Evolutionary conservation across 768 basidiomycete genomes (phyloP), one percentile per base, ranked within the genome.

Genomic region (Rhizopogon vesiculosus): DNA sequence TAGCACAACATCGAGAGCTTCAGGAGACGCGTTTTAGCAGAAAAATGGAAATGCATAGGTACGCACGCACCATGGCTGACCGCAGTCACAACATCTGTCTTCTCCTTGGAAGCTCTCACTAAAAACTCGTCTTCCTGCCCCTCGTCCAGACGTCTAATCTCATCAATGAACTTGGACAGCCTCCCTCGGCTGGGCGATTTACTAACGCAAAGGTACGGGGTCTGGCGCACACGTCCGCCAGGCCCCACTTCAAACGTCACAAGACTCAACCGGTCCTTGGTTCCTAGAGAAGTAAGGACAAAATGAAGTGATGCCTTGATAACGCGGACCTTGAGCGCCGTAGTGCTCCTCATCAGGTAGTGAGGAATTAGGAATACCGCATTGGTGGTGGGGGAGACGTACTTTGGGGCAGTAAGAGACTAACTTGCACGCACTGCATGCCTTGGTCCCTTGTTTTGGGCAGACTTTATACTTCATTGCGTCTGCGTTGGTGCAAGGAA

Each of bases 1-100:
- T 33, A 99, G 74, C 7, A 98, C 90, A 18, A 96, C 85, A 68
- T 99, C 97, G 33, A 98, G 82, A 42, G 89, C 93, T 90, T 61
- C 9, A 52, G 50, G 25, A 56, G 53, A 43, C 57, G 51, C 53
- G 48, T 13, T 51, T 39, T 44, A 29, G 25, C 50, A 49, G 51
- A 16, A 19, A 41, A 22, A 22, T 44, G 39, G 10, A 13, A 18
- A 46, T 28, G 19, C 3, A 53, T 38, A 44, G 28, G 39, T 8
- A n/a, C 41, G 16, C 31, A 57, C 75, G 49, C 52, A 87, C 91
- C 93, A 64, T 96, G 88, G 68, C 98, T 99, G 55, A 98, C 92
- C n/a, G 95, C 97, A 10, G 95, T 96, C 22, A 98, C 93, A 16
- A 99, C 96, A 69, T 97, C 96, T 28, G 92, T 92, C 72, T 94